phyloP scores from a whole-genome alignment of 192 early-diverging fungal genomes.

The Neocallimastix lanati region DNA sequence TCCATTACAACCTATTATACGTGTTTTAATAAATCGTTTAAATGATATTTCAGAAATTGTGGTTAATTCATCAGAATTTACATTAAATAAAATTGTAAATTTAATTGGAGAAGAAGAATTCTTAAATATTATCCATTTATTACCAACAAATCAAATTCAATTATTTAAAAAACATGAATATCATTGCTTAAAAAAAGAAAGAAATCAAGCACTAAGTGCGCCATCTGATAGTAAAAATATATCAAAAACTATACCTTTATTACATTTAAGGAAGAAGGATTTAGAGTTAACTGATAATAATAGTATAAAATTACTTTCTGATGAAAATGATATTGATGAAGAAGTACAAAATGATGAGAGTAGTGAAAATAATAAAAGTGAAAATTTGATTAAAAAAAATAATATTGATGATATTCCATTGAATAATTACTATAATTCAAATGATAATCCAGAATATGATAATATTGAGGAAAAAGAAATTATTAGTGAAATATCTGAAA shows the following conservation, averaged over 20 bases:
- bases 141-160: background rate
- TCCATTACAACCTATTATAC: background rate
- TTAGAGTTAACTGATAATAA: background rate
- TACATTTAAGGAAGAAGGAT: background rate
- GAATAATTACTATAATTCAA: background rate
- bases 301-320: background rate
- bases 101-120: background rate
- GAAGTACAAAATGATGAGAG: no score
- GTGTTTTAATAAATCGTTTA: background rate
- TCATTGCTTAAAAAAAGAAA: background rate
- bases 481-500: no score
- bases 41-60: background rate
- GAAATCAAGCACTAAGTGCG: background rate
- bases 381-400: background rate
- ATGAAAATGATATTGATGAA: background rate
- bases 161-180: background rate
- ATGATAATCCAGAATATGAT: background rate
- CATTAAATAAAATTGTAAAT: background rate
- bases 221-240: background rate
- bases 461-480: background rate
- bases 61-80: background rate
- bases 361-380: no score
- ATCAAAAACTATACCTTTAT: background rate
- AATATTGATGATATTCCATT: background rate
- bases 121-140: background rate